phyloP scores from a whole-genome alignment of 2,329 filamentous ascomycete genomes.

The Onygenales sp. region DNA sequence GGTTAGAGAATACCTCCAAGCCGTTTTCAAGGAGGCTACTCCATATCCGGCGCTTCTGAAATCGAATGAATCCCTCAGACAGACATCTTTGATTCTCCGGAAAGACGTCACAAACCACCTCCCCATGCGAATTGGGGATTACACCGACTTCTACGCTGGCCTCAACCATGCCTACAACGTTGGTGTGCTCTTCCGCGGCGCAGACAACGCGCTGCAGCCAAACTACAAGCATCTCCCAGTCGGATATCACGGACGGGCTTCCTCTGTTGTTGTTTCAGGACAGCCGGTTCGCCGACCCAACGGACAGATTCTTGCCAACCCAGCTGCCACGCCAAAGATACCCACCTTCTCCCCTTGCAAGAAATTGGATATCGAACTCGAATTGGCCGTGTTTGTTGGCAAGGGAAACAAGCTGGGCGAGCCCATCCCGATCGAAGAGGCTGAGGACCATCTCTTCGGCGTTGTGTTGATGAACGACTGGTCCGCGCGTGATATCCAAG shows the following conservation, averaged over 20 bases:
- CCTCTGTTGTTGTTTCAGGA: slow-evolving; percentile 64
- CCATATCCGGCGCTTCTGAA: slow-evolving; percentile 52
- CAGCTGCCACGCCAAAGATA: slow-evolving; percentile 50
- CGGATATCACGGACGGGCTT: slow-evolving; percentile 71
- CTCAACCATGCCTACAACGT: slow-evolving; percentile 68
- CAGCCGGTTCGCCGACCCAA: slow-evolving; percentile 63
- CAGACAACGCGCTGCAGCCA: slow-evolving; percentile 63
- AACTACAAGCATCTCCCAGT: slow-evolving; percentile 78
- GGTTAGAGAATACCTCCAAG: slow-evolving; percentile 61
- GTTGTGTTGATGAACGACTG: slow-evolving; percentile 80
- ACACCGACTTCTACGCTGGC: slow-evolving; percentile 79
- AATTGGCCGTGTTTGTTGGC: slow-evolving; percentile 67
- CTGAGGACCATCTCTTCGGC: slow-evolving; percentile 66
- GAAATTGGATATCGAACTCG: slow-evolving; percentile 69
- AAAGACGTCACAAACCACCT: slow-evolving; percentile 56
- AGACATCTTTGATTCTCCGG: slow-evolving; percentile 50
- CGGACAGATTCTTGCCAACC: slow-evolving; percentile 63
- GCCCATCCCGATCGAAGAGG: slow-evolving; percentile 53
- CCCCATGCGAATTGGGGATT: slow-evolving; percentile 71
- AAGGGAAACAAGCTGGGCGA: slow-evolving; percentile 55
- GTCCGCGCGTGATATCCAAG: slow-evolving; percentile 74
- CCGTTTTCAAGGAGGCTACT: slow-evolving; percentile 53
- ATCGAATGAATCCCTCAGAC: slow-evolving; percentile 49
- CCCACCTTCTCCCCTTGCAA: slow-evolving; percentile 56
- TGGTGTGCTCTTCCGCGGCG: slow-evolving; percentile 63